These are phyloP conservation scores for Peribolospora baueri DNA, from an alignment of 768 basidiomycete genomes.

Conservation along the genomic window DNA sequence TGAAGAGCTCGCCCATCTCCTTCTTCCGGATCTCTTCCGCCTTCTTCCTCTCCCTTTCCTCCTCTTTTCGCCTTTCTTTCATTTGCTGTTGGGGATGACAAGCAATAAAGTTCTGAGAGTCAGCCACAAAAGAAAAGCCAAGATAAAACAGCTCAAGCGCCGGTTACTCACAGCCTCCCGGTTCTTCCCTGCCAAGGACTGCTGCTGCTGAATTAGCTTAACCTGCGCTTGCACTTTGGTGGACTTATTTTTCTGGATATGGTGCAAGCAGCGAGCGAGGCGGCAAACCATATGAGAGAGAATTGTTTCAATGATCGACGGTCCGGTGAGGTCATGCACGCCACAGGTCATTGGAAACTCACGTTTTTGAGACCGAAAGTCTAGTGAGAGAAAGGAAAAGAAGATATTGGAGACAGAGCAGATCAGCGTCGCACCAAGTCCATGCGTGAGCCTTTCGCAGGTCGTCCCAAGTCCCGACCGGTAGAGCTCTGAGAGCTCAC, in stretches of 20 bases:
- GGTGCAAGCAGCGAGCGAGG: not conserved
- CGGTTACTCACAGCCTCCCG: constrained; percentile 26
- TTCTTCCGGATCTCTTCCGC: constrained; percentile 18
- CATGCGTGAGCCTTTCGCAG: too few relatives aligned
- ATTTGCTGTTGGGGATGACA: constrained; percentile 63
- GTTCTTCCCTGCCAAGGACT: constrained; percentile 50
- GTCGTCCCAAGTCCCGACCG: too few relatives aligned
- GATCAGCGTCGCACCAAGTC: too few relatives aligned
- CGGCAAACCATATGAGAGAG: not conserved
- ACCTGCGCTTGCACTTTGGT: constrained; percentile 74
- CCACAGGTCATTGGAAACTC: too few relatives aligned
- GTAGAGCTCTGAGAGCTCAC: too few relatives aligned
- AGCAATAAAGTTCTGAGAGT: constrained; percentile 1
- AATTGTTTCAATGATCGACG: constrained; percentile 2
- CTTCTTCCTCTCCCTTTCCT: constrained; percentile 54
- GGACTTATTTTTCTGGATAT: constrained; percentile 66
- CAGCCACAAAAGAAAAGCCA: not conserved
- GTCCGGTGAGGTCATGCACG: too few relatives aligned
- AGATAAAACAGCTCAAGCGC: constrained; percentile 1
- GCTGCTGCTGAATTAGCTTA: constrained; percentile 52
- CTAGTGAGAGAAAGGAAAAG: constrained; percentile 7
- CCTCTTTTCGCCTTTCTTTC: constrained; percentile 48
- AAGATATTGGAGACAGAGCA: too few relatives aligned
- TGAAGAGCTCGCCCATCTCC: constrained; percentile 48
- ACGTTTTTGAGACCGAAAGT: constrained; percentile 25